Percentiles rank a stretch among this genome's conserved stretches.
phyloP scores from a whole-genome alignment of 371 early-diverging fungal species.

The Capillidium heterosporum region DNA sequence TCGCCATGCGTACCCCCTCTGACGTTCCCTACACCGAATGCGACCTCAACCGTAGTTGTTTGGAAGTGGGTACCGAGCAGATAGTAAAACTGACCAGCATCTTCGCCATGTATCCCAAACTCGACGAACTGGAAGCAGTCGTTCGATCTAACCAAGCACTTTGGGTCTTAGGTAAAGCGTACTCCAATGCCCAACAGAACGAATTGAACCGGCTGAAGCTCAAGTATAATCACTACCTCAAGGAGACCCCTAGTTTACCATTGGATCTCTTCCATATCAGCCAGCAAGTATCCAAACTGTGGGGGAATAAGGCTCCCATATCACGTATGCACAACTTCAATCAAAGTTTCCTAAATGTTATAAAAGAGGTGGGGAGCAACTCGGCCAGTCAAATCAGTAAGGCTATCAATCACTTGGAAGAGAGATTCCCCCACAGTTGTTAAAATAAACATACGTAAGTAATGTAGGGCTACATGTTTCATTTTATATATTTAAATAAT shows the following conservation, averaged over 20 bases:
- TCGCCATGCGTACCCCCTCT: background rate
- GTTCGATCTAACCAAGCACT: background rate
- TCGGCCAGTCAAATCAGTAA: background rate
- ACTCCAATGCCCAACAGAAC: background rate
- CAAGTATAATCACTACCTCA: background rate
- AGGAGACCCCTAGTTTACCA: background rate
- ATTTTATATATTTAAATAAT: too few relatives aligned
- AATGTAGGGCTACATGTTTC: too few relatives aligned
- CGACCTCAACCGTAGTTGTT: background rate
- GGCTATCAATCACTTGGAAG: background rate
- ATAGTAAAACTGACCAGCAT: background rate
- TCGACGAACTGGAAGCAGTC: background rate
- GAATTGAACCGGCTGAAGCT: background rate
- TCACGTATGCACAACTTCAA: background rate
- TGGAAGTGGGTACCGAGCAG: background rate
- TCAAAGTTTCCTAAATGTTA: background rate
- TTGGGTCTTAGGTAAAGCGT: background rate
- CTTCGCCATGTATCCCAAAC: background rate
- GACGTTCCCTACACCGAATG: background rate
- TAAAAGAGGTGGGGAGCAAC: background rate
- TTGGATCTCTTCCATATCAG: background rate
- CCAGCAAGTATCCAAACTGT: background rate
- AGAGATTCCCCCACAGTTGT: slow-evolving; percentile 2
- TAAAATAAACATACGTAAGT: too few relatives aligned
- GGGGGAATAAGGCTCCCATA: background rate